Evolutionary conservation across 148 eudicot genomes (phyloP).

Genomic region (Rheum nobile): DNA sequence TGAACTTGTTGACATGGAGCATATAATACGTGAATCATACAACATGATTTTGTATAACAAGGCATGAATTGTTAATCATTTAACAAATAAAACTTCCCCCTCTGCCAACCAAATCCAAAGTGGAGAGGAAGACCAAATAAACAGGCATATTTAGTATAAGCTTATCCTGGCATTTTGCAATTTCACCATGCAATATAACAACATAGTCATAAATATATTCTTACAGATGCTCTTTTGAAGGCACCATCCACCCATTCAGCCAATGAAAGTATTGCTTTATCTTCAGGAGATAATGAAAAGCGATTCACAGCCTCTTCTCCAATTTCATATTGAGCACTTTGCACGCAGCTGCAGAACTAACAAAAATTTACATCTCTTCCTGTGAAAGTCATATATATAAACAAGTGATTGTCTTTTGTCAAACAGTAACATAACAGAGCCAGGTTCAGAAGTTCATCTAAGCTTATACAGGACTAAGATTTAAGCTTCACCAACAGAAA

Average conservation of each 20-base stretch:
- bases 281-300: conserved; percentile 88
- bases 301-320: conserved; percentile 97
- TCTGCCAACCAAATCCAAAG: not conserved
- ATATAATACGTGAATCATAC: not conserved
- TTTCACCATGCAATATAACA: not conserved
- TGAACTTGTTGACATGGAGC: not conserved
- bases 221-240: conserved; percentile 80
- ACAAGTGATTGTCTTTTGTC: not conserved
- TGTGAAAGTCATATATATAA: not conserved
- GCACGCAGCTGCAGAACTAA: conserved; percentile 72
- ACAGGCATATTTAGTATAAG: not conserved
- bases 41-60: not conserved
- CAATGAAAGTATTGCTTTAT: conserved; percentile 83
- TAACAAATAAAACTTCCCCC: not conserved
- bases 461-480: not conserved
- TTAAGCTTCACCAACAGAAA: not conserved
- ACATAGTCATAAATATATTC: conserved; percentile 8
- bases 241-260: conserved; percentile 96
- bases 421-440: not conserved
- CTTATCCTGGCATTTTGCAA: not conserved
- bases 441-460: not conserved
- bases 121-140: not conserved
- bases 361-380: conserved; percentile 3
- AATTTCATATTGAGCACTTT: conserved; percentile 80
- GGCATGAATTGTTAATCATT: not conserved